Percentiles rank a stretch among this genome's conserved stretches.
These are phyloP conservation scores for Scheffersomyces illinoinensis DNA, from an alignment of 1,139 yeast genomes.

Conservation along the genomic window DNA sequence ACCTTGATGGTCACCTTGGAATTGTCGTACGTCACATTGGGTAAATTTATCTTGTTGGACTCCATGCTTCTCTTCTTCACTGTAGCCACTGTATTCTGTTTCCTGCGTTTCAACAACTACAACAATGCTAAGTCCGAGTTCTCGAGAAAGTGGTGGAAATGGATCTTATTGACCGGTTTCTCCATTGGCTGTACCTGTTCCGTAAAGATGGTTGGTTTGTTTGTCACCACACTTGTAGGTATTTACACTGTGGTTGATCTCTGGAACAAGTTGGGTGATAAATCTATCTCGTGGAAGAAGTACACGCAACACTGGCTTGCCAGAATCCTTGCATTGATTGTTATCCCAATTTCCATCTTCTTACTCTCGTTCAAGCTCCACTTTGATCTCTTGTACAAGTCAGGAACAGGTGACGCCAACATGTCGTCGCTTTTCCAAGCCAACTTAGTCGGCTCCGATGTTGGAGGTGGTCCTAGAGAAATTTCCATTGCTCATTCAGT, in stretches of 20 bases:
- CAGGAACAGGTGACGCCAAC: constrained; percentile 94
- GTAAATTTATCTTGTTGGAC: constrained; percentile 88
- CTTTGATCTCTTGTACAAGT: constrained; percentile 66
- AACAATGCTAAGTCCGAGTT: constrained; percentile 59
- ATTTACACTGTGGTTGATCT: constrained; percentile 73
- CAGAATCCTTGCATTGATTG: constrained; percentile 58
- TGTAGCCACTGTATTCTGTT: constrained; percentile 74
- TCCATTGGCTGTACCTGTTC: constrained; percentile 76
- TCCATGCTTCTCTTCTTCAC: constrained; percentile 96
- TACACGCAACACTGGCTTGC: constrained; percentile 67
- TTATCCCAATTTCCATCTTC: constrained; percentile 64
- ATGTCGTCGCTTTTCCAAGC: constrained; percentile 99
- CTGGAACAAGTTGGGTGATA: constrained; percentile 68
- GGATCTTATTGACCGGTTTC: constrained; percentile 80
- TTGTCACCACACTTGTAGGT: constrained; percentile 74
- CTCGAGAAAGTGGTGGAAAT: constrained; percentile 88
- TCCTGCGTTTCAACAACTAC: constrained; percentile 75
- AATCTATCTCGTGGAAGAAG: constrained; percentile 46
- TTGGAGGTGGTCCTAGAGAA: constrained; percentile 88
- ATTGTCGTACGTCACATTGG: constrained; percentile 82
- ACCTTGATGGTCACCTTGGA: constrained; percentile 86
- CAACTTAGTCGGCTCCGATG: constrained; percentile 74
- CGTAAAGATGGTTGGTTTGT: constrained; percentile 85
- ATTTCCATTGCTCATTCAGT: constrained; percentile 75
- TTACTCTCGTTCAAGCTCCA: constrained; percentile 70